Evolutionary conservation across 139 green algal genomes (phyloP).

Genomic region (Coccomyxa sp.): DNA sequence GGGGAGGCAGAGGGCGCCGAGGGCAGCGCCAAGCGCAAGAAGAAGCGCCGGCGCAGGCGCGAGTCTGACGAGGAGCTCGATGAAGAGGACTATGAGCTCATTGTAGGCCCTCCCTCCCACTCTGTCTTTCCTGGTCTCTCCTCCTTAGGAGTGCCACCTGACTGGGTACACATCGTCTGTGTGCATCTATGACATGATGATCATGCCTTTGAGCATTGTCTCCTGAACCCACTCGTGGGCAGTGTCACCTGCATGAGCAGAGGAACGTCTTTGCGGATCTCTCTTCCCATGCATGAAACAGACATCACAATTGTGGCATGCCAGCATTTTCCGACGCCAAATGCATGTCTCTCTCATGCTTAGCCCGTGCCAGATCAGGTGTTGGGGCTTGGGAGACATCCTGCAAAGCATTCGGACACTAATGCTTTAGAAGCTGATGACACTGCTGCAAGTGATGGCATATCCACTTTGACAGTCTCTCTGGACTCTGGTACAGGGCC

Average conservation of each 20-base stretch:
- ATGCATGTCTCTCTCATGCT: background rate
- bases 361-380: background rate
- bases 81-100: slow-evolving; percentile 89
- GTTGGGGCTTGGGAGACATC: background rate
- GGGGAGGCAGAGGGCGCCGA: slow-evolving; percentile 27
- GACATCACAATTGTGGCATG: background rate
- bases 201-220: too few relatives aligned
- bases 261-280: background rate
- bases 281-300: background rate
- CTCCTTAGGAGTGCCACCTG: too few relatives aligned
- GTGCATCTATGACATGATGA: too few relatives aligned
- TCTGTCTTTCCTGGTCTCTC: background rate
- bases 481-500: slow-evolving; percentile 12
- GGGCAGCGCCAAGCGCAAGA: slow-evolving; percentile 23
- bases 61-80: slow-evolving; percentile 65
- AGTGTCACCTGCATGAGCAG: background rate
- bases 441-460: background rate
- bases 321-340: too few relatives aligned
- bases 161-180: too few relatives aligned
- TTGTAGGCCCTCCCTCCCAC: slow-evolving; percentile 45
- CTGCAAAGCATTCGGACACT: background rate
- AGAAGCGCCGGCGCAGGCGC: slow-evolving; percentile 44
- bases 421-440: background rate
- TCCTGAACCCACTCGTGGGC: too few relatives aligned
- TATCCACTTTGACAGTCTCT: background rate